Evolutionary conservation across 805 yeast species (phyloP).

Genomic region (Saccharomycopsis oosterbeekiorum): DNA sequence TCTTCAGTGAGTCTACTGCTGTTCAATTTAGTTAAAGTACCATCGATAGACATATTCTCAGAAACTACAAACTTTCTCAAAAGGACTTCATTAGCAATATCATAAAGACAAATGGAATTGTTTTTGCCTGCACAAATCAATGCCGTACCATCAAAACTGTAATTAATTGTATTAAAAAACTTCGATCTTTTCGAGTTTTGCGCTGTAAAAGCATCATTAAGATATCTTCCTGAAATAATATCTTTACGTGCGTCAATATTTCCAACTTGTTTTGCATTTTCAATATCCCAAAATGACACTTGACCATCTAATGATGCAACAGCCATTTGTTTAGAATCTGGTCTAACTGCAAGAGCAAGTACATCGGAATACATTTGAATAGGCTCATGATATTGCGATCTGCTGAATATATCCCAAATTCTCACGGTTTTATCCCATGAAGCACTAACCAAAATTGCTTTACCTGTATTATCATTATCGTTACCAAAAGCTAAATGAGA

Average conservation of each 20-base stretch:
- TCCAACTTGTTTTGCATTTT: constrained; percentile 69
- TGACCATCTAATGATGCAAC: constrained; percentile 86
- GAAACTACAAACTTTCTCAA: constrained; percentile 77
- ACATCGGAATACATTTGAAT: constrained; percentile 80
- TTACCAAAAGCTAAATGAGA: constrained; percentile 78
- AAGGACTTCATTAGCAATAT: constrained; percentile 78
- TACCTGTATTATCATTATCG: constrained; percentile 37
- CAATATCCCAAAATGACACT: constrained; percentile 73
- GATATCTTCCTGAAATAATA: constrained; percentile 75
- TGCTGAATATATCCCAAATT: constrained; percentile 84
- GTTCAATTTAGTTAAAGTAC: constrained; percentile 71
- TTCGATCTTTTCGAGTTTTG: constrained; percentile 77
- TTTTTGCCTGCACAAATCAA: constrained; percentile 91
- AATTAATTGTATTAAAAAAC: constrained; percentile 69
- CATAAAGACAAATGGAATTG: constrained; percentile 85
- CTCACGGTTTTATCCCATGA: constrained; percentile 96
- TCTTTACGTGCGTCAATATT: constrained; percentile 81
- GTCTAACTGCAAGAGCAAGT: constrained; percentile 71
- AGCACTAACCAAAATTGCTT: constrained; percentile 71
- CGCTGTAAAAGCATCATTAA: constrained; percentile 73
- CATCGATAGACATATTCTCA: constrained; percentile 81
- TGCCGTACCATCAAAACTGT: constrained; percentile 82
- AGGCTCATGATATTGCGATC: constrained; percentile 85
- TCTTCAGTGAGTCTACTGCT: constrained; percentile 80
- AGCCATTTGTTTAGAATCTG: constrained; percentile 87